Evolutionary conservation across 2,329 filamentous ascomycete species (phyloP), one percentile per base, ranked within the genome.

Genomic region (Lachnellula subtilissima): DNA sequence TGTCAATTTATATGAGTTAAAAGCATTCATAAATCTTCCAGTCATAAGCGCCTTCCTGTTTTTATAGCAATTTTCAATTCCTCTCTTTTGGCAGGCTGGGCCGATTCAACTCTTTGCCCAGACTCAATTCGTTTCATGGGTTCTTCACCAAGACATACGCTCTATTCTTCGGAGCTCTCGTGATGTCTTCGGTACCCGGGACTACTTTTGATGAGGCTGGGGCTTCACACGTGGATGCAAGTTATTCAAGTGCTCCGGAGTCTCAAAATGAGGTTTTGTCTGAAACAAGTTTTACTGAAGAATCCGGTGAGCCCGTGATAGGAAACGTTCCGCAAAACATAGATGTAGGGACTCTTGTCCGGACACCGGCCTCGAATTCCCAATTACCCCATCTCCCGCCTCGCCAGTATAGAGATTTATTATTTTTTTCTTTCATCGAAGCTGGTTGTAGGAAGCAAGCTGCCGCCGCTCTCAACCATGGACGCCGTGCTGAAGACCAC

Each of bases 381-480:
- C 60, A 56, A 39, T 43, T 59, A 15, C 58, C 63, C 43, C 54
- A 54, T 37, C 43, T 56, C 15, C 60, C 61, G 49, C 57, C 61
- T 23, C 56, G 57, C 17, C 61, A 67, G 40, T 65, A 65, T 50
- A 55, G 62, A 14, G 58, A 36, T 43, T 47, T 67, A 4, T 66
- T 69, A 25, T 64, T 64, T 52, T 61, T 70, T n/a, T 65, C 67
- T 42, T 54, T 70, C 36, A 67, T 70, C 1, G 68, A 69, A 53
- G 64, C 59, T 25, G 52, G 64, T 50, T 70, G 68, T 39, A 65
- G 58, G 32, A 65, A 57, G 23, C 66, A 67, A 57, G 68, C 66
- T 28, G 55, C 56, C 19, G 57, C 53, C 6, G 50, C 55, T 3
- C 28, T 68, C 47, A 69, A 69, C 54, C 37, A 56, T 39, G 36